Evolutionary conservation across 306 rosid genomes (phyloP), one percentile per base, ranked within the genome.

Genomic region (Comarum palustre): DNA sequence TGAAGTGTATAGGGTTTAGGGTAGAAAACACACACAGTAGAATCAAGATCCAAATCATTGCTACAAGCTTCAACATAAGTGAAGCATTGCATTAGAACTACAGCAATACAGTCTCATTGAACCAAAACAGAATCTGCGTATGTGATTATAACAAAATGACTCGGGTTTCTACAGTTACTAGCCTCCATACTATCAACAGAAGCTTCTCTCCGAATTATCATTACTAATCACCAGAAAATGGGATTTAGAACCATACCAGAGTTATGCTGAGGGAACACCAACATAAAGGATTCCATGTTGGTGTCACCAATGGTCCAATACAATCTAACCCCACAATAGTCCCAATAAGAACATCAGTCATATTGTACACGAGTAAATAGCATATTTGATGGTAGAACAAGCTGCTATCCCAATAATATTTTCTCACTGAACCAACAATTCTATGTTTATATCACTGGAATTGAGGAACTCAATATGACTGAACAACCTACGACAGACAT

Each of bases 211-310:
- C 77, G 78, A 74, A 79, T 73, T 76, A 76, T 76, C 80, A 78
- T 71, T 62, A 80, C 84, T 86, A 77, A 73, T 84, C 84, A 83
- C 88, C 84, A 84, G 75, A 84, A 85, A 76, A 66, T 78, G 85
- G 87, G 89, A 85, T 87, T 86, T 81, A 94, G 97, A 89, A 91
- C 90, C 96, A 89, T 94, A 94, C 98, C 97, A 86, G 90, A 75
- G 87, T 76, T 71, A 85, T 51, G 96, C 85, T 86, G 93, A 81
- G 85, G 89, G 83, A 87, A 87, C 92, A 93, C 97, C 96, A 93
- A 93, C 98, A 93, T 79, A 85, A 86, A 79, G 79, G 77, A 86
- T 84, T 82, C 87, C 84, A 84, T 89, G 92, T 87, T 91, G 89
- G 94, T 91, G 94, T 87, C 85, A 93, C 98, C 78, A 89, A 81